Evolutionary conservation across 345 rosid genomes (phyloP).

Genomic region (Atalantia buxifolia): DNA sequence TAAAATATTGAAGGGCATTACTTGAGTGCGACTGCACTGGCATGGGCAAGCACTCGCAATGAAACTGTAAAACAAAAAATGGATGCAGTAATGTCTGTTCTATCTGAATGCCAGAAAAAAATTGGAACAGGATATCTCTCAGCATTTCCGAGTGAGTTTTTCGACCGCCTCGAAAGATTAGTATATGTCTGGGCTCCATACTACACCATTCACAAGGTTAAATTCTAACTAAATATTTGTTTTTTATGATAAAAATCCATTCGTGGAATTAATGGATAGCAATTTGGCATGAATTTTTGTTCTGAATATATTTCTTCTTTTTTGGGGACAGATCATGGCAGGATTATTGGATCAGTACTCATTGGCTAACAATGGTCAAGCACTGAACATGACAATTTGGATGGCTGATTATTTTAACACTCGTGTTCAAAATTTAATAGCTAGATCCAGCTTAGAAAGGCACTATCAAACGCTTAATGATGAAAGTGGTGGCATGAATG

Average conservation of each 20-base stretch:
- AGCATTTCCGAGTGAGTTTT: constrained; percentile 47
- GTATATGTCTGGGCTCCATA: constrained; percentile 60
- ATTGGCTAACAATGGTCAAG: constrained; percentile 34
- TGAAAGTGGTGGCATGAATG: constrained; percentile 71
- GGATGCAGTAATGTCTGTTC: constrained; percentile 37
- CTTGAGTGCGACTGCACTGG: constrained; percentile 49
- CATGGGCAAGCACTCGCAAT: constrained; percentile 57
- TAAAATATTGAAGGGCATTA: constrained; percentile 45
- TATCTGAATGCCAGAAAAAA: constrained; percentile 44
- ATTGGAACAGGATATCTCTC: constrained; percentile 52
- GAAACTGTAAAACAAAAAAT: constrained; percentile 34
- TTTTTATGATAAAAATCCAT: too few species aligned
- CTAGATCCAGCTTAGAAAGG: constrained; percentile 29
- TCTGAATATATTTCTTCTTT: not conserved
- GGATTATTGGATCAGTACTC: constrained; percentile 52
- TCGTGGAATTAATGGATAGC: not conserved
- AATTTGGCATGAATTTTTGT: not conserved
- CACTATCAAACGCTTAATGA: constrained; percentile 52
- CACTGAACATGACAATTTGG: constrained; percentile 43
- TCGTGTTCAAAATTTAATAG: constrained; percentile 47
- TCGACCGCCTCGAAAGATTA: constrained; percentile 48
- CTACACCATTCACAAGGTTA: constrained; percentile 59
- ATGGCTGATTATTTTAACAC: constrained; percentile 52
- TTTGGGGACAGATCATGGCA: constrained; percentile 33
- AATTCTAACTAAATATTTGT: not conserved